phyloP scores from a whole-genome alignment of 163 green algal species.

The Chlamydomonas reinhardtii region DNA sequence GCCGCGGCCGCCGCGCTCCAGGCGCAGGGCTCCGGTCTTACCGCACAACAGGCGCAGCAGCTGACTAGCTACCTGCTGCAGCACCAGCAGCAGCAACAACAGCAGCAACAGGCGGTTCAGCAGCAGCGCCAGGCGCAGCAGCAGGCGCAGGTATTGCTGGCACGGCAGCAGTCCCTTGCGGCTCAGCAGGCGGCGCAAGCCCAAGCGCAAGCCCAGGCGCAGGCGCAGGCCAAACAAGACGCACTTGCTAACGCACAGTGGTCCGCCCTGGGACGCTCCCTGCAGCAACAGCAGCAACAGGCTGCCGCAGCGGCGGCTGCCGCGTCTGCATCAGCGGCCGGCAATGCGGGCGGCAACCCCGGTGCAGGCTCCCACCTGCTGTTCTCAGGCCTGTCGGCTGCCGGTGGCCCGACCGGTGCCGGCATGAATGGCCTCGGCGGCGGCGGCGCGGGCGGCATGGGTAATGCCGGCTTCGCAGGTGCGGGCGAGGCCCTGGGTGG shows the following conservation, averaged over 20 bases:
- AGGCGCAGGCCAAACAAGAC: slow-evolving; percentile 12
- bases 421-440: no score
- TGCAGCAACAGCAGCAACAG: slow-evolving; percentile 15
- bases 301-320: no score
- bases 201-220: not conserved
- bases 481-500: not conserved
- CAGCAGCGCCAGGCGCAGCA: slow-evolving; percentile 20
- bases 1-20: slow-evolving; percentile 18
- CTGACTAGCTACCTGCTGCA: slow-evolving; percentile 37
- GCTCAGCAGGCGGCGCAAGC: not conserved
- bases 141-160: slow-evolving; percentile 33
- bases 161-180: not conserved
- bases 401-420: not conserved
- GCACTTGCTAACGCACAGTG: not conserved
- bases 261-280: not conserved
- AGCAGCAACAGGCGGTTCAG: not conserved
- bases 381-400: not conserved
- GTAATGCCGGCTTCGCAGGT: not conserved
- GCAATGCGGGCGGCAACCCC: not conserved
- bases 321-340: not conserved
- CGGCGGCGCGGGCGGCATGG: not conserved
- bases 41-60: slow-evolving; percentile 39
- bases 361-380: no score
- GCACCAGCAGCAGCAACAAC: slow-evolving; percentile 34
- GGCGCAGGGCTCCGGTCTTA: slow-evolving; percentile 12